Percentiles rank a stretch among this genome's conserved stretches.
Conservation (phyloP, 768 basidiomycete genomes). For the Tephrocybe sp. region DNA sequence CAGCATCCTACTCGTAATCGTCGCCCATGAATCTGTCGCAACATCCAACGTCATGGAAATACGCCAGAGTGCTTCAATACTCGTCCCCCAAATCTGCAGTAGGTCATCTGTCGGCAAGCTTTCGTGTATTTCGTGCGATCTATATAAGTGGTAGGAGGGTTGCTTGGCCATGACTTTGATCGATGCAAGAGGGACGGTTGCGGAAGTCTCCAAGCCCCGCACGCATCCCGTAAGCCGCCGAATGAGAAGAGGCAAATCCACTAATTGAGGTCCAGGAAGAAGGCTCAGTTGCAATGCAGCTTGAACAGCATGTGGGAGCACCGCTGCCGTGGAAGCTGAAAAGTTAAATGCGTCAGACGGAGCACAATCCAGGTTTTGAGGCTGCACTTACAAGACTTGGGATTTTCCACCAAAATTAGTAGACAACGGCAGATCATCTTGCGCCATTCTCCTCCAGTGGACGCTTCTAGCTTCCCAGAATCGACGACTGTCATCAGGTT, state of each 20-base stretch:
- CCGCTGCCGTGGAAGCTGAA: conserved; percentile 10
- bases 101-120: conserved; percentile 22
- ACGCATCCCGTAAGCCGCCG: conserved; percentile 26
- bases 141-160: conserved; percentile 27
- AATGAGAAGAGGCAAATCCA: conserved; percentile 31
- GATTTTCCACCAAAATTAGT: conserved; percentile 33
- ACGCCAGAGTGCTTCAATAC: conserved; percentile 59
- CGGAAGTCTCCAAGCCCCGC: conserved; percentile 25
- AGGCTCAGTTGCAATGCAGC: conserved; percentile 37
- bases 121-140: conserved; percentile 36
- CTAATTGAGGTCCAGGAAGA: conserved; percentile 25
- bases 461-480: conserved; percentile 46
- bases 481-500: conserved; percentile 59
- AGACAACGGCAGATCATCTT: conserved; percentile 55
- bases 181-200: conserved; percentile 12
- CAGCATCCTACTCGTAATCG: conserved; percentile 53
- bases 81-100: conserved; percentile 46
- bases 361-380: background rate
- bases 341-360: background rate
- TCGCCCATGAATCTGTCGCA: conserved; percentile 44
- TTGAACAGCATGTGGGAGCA: conserved; percentile 24
- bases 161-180: background rate
- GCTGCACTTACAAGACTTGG: conserved; percentile 25
- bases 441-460: conserved; percentile 63
- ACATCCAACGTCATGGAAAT: conserved; percentile 40